Evolutionary conservation across 2,329 filamentous ascomycete genomes (phyloP).

Genomic region (Apiospora rasikravindrae): DNA sequence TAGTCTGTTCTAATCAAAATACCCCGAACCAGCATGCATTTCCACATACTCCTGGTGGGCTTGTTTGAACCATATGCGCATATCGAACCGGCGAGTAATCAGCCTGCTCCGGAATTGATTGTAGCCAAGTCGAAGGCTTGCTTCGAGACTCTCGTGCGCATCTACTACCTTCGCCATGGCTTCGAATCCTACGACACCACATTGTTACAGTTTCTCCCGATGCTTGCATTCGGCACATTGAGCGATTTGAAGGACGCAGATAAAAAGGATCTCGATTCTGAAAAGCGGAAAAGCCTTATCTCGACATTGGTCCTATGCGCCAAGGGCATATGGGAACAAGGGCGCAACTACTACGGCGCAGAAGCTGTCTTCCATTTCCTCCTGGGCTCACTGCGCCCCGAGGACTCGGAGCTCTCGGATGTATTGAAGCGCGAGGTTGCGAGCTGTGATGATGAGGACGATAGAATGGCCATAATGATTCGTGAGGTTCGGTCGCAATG

Average conservation of each 20-base stretch:
- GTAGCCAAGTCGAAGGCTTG: slow-evolving; percentile 30
- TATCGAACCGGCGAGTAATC: slow-evolving; percentile 22
- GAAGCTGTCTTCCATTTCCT: slow-evolving; percentile 30
- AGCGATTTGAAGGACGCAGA: slow-evolving; percentile 27
- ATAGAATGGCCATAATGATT: slow-evolving; percentile 25
- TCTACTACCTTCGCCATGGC: slow-evolving; percentile 40
- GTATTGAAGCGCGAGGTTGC: slow-evolving; percentile 25
- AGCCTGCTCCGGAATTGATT: slow-evolving; percentile 25
- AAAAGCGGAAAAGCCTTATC: slow-evolving; percentile 26
- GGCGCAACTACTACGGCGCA: slow-evolving; percentile 31
- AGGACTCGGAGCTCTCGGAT: slow-evolving; percentile 25
- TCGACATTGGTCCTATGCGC: slow-evolving; percentile 34
- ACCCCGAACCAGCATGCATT: slow-evolving; percentile 38
- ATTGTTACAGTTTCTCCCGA: slow-evolving; percentile 28
- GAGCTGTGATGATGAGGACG: slow-evolving; percentile 26
- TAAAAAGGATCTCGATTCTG: slow-evolving; percentile 13
- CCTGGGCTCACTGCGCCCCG: slow-evolving; percentile 26
- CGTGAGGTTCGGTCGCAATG: slow-evolving; percentile 32
- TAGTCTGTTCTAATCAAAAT: neutral
- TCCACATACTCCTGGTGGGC: slow-evolving; percentile 42
- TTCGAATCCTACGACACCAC: slow-evolving; percentile 33
- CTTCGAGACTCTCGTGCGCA: slow-evolving; percentile 36
- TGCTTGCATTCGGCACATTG: slow-evolving; percentile 28
- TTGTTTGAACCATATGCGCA: slow-evolving; percentile 36
- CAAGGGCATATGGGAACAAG: slow-evolving; percentile 35